Evolutionary conservation across 1,139 yeast species (phyloP).

Genomic region (Kurtzmaniella quercitrusa): DNA sequence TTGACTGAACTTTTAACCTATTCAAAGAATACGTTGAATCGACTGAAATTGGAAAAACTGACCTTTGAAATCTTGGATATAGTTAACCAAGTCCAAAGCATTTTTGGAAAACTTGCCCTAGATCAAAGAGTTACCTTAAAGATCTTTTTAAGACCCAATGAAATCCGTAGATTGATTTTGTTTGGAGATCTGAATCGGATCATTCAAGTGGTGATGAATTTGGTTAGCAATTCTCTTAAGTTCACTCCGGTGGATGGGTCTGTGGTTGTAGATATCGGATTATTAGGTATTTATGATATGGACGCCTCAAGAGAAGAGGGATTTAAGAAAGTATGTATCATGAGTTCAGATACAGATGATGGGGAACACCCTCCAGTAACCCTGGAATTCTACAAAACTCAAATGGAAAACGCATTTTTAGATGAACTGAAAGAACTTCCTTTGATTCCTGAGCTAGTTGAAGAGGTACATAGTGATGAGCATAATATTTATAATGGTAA

Average conservation of each 20-base stretch:
- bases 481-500: background rate
- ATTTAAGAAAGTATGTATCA: slow-evolving; percentile 27
- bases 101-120: slow-evolving; percentile 78
- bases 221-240: slow-evolving; percentile 82
- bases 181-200: slow-evolving; percentile 86
- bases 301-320: slow-evolving; percentile 28
- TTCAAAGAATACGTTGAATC: slow-evolving; percentile 82
- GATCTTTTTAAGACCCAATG: slow-evolving; percentile 56
- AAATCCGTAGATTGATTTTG: slow-evolving; percentile 56
- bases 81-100: slow-evolving; percentile 79
- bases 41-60: slow-evolving; percentile 78
- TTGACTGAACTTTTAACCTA: slow-evolving; percentile 85
- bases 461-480: background rate
- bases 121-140: slow-evolving; percentile 69
- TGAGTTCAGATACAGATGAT: background rate
- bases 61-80: slow-evolving; percentile 74
- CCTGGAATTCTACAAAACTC: background rate
- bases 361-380: background rate
- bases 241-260: slow-evolving; percentile 86
- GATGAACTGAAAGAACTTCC: slow-evolving; percentile 4
- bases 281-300: slow-evolving; percentile 72
- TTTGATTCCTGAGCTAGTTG: slow-evolving; percentile 1
- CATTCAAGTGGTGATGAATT: slow-evolving; percentile 80
- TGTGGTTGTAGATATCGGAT: slow-evolving; percentile 61
- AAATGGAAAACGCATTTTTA: background rate